phyloP scores from a whole-genome alignment of 2,329 filamentous ascomycete species.

The Emericellopsis atlantica region DNA sequence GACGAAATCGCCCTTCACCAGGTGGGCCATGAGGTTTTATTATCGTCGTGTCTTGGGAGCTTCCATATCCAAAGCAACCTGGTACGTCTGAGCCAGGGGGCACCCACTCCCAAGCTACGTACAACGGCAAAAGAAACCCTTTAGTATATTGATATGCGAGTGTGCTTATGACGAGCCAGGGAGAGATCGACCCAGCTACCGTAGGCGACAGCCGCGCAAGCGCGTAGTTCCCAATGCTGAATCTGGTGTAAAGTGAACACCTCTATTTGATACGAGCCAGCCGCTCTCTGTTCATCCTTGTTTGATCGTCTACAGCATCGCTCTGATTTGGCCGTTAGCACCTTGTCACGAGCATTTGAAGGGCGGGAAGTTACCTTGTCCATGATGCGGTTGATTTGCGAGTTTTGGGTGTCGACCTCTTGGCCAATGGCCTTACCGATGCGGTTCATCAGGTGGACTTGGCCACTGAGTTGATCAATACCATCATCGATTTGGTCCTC shows the following conservation, averaged over 20 bases:
- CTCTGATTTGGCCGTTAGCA: constrained; percentile 39
- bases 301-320: constrained; percentile 71
- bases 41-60: too few relatives aligned
- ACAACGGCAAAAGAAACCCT: too few relatives aligned
- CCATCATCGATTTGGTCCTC: constrained; percentile 43
- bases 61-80: too few relatives aligned
- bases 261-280: constrained; percentile 46
- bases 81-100: too few relatives aligned
- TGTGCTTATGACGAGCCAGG: too few relatives aligned
- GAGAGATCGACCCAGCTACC: too few relatives aligned
- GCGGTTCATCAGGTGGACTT: constrained; percentile 59
- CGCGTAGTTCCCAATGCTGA: too few relatives aligned
- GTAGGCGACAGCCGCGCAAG: too few relatives aligned
- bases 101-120: too few relatives aligned
- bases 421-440: constrained; percentile 62
- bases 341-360: background rate
- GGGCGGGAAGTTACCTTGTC: constrained; percentile 48
- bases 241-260: background rate
- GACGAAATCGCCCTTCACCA: too few relatives aligned
- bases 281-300: constrained; percentile 64
- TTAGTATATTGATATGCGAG: too few relatives aligned
- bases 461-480: constrained; percentile 54
- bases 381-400: constrained; percentile 61
- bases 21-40: too few relatives aligned
- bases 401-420: constrained; percentile 68